Percentiles rank a stretch among this genome's conserved stretches.
Conservation (phyloP, 2,329 filamentous ascomycete species). For the Aspergillus udagawae region DNA sequence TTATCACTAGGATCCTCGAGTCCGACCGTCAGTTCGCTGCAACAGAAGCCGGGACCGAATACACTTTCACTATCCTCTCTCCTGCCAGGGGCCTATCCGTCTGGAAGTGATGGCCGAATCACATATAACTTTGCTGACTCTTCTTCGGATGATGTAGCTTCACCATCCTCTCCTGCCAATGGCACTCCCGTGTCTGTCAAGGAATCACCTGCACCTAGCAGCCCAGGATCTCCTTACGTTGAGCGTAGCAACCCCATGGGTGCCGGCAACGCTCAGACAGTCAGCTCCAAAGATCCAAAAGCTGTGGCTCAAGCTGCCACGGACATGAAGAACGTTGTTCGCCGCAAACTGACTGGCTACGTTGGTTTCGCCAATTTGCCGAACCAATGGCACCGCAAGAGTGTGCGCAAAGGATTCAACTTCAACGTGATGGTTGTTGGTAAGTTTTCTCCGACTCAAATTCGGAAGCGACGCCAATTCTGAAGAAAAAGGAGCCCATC, state of each 20-base stretch:
- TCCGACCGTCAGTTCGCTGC: slow-evolving; percentile 2
- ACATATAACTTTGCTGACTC: slow-evolving; percentile 19
- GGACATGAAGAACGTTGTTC: slow-evolving; percentile 91
- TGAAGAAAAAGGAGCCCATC: background rate
- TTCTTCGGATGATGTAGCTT: slow-evolving; percentile 25
- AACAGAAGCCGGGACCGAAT: slow-evolving; percentile 9
- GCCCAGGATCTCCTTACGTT: slow-evolving; percentile 52
- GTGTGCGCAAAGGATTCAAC: slow-evolving; percentile 99
- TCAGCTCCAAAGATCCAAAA: slow-evolving; percentile 63
- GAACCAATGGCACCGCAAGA: slow-evolving; percentile 99
- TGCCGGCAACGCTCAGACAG: slow-evolving; percentile 53
- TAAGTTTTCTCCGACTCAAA: slow-evolving; percentile 51
- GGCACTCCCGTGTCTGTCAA: slow-evolving; percentile 28
- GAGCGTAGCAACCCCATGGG: slow-evolving; percentile 58
- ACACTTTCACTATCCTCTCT: slow-evolving; percentile 12
- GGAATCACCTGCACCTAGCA: slow-evolving; percentile 44
- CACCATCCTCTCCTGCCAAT: slow-evolving; percentile 29
- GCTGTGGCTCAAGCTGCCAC: slow-evolving; percentile 52
- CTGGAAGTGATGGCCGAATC: slow-evolving; percentile 10
- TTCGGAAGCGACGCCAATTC: background rate
- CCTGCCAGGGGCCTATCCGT: slow-evolving; percentile 6
- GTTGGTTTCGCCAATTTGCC: slow-evolving; percentile 98
- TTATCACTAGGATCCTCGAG: slow-evolving; percentile 9
- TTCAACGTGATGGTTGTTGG: slow-evolving; percentile 99
- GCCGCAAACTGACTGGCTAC: slow-evolving; percentile 96